Evolutionary conservation across 2,329 filamentous ascomycete species (phyloP), one percentile per base, ranked within the genome.

Genomic region (Berkeleyomyces basicola): DNA sequence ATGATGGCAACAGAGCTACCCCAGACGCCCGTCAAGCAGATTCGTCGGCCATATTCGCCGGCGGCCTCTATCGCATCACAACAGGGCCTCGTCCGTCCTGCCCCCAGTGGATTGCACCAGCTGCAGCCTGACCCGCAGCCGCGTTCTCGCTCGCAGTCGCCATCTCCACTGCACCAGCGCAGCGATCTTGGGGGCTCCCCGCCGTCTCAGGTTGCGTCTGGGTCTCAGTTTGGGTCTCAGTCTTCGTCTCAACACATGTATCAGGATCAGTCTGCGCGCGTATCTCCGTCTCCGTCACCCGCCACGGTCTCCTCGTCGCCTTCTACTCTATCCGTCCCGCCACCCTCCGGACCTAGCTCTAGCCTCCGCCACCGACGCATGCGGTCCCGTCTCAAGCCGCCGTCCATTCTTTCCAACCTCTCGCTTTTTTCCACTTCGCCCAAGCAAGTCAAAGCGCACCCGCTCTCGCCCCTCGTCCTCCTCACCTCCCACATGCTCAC

Each of bases 401-500:
- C 58, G 10, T 40, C 31, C 37, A 53, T 33, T 36, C 53, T 64
- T 5, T 47, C 59, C 4, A 64, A 64, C 42, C 53, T 64, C 33
- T 59, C 59, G 23, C 63, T 64, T 10, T 64, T 64, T 43, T 62
- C 59, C 33, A 64, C 62, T 44, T 59, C 59, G 14, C 63, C 63
- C 31, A 61, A 64, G 39, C 63, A 64, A 57, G 63, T 64, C 16
- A 59, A 53, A 10, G 59, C 63, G 46, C 63, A 64, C 36, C 63
- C 63, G 16, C 46, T 64, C 11, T 64, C 63, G 31, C 63, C 63
- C 44, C 59, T 64, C 16, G 47, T 64, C 51, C 47, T 33, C 40
- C 39, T 14, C n/a, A 37, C 47, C 55, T 47, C 47, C 42, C 61
- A 76, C 74, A 76, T 74, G 42, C 72, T 74, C 3, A 70, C 72